Evolutionary conservation across 2,329 filamentous ascomycete species (phyloP).

Genomic region (Penicillium olsonii): DNA sequence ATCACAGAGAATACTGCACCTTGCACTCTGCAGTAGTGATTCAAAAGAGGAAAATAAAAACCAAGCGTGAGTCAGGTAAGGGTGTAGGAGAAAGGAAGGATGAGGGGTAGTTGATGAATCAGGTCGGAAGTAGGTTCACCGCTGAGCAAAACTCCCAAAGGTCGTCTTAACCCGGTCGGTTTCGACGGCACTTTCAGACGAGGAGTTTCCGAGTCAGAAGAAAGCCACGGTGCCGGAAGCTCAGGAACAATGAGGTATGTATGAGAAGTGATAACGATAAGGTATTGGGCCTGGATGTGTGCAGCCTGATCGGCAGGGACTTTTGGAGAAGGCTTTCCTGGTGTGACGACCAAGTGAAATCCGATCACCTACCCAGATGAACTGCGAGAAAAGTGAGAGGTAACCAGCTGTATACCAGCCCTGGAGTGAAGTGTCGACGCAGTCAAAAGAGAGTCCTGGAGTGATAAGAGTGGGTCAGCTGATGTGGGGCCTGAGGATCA

Average conservation of each 20-base stretch:
- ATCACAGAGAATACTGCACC: background rate
- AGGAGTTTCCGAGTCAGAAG: background rate
- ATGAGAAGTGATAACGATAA: conserved; percentile 12
- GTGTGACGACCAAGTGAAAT: no score
- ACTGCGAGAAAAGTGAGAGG: no score
- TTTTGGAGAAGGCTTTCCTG: no score
- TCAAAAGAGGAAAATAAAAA: background rate
- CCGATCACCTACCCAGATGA: no score
- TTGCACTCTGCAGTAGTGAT: background rate
- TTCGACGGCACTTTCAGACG: no score
- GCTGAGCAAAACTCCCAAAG: conserved; percentile 1
- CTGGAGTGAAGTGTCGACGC: no score
- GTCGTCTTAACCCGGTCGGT: no score
- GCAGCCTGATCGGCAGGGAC: background rate
- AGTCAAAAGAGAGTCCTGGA: background rate
- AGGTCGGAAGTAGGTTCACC: conserved; percentile 20
- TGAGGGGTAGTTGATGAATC: conserved; percentile 31
- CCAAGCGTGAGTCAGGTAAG: background rate
- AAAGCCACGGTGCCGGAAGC: conserved; percentile 1
- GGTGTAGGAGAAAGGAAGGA: conserved; percentile 15
- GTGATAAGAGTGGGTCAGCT: conserved; percentile 15
- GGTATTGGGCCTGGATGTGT: conserved; percentile 1
- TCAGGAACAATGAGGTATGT: conserved; percentile 12
- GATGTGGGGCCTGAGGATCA: conserved; percentile 6
- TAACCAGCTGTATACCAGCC: no score